Evolutionary conservation across 768 basidiomycete genomes (phyloP), one percentile per base, ranked within the genome.

Genomic region (Boletus bicolor): DNA sequence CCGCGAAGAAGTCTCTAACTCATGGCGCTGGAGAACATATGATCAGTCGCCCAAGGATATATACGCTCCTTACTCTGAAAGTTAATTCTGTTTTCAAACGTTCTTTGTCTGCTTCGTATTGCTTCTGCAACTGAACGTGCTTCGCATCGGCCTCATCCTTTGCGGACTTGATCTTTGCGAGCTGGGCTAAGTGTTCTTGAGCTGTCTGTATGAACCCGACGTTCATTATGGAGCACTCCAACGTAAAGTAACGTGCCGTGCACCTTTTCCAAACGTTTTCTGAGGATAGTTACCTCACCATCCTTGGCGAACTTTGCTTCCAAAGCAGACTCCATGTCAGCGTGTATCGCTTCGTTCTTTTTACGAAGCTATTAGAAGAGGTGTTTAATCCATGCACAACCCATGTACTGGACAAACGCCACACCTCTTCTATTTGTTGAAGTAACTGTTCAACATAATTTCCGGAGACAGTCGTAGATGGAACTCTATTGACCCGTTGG

Each of bases 241-340:
- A 45, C 60, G 10, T 7, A 7, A 30, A 39, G 49, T 12, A 15
- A 26, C 19, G 32, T 21, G 8, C 11, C 9, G 3, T 12, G 49
- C 62, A 86, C 89, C 78, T 85, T 86, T 61, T 88, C 85, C 10
- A 87, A 79, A n/a, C 71, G 79, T 59, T 81, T 82, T 60, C 88
- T 76, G 49, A 91, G 66, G 39, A 86, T 81, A 15, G 77, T 77
- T 7, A 86, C 86, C 72, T 91, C 89, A 6, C 89, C 89, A 32
- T 87, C 83, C 64, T 84, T 89, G 34, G 76, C 70, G 39, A 82
- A 75, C 56, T 78, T 83, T 8, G 73, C 76, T 45, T 82, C 78
- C 46, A 74, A 67, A 4, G 82, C 82, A 38, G 75, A 74, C 56
- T 78, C 73, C 45, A 84, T 66, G 2, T 76, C 75, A 26, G 67